Percentiles rank a stretch among this genome's conserved stretches.
Evolutionary conservation across 805 yeast genomes (phyloP).

Genomic region (Huiozyma naganishii): DNA sequence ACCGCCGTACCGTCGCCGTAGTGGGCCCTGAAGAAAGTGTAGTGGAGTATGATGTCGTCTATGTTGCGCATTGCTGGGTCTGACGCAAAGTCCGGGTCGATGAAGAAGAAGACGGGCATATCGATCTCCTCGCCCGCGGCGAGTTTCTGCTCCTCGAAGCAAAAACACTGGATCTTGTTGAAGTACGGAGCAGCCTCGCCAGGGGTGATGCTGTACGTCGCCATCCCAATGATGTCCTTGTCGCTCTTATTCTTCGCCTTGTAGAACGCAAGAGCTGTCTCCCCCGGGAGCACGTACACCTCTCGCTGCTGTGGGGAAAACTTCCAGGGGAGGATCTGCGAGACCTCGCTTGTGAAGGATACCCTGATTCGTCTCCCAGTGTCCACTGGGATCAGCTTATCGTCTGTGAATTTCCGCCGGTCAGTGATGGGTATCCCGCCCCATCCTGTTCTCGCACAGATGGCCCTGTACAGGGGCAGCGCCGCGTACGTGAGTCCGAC

Average conservation of each 20-base stretch:
- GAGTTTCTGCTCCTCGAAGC: constrained; percentile 92
- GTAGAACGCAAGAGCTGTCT: constrained; percentile 92
- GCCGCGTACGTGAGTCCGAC: constrained; percentile 78
- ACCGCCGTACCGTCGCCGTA: constrained; percentile 33
- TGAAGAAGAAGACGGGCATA: constrained; percentile 96
- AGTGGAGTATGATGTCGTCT: constrained; percentile 82
- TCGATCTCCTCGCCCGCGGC: constrained; percentile 96
- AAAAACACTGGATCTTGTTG: constrained; percentile 94
- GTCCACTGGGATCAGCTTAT: constrained; percentile 79
- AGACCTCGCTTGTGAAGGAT: constrained; percentile 86
- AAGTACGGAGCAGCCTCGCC: constrained; percentile 95
- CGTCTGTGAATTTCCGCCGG: constrained; percentile 65
- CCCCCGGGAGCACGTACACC: constrained; percentile 90
- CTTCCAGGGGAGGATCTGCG: constrained; percentile 87
- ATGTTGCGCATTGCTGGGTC: constrained; percentile 89
- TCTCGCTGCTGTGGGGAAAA: constrained; percentile 91
- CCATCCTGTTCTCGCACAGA: constrained; percentile 92
- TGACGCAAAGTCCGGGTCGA: constrained; percentile 88
- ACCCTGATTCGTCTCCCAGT: constrained; percentile 71
- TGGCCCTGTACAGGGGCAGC: constrained; percentile 83
- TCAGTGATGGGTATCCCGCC: constrained; percentile 95
- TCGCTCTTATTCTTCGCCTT: constrained; percentile 79
- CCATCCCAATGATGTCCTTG: constrained; percentile 95
- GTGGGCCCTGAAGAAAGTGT: constrained; percentile 71
- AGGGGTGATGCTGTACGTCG: constrained; percentile 93